Evolutionary conservation across 768 basidiomycete genomes (phyloP).

Genomic region (Clathrus columnatus): DNA sequence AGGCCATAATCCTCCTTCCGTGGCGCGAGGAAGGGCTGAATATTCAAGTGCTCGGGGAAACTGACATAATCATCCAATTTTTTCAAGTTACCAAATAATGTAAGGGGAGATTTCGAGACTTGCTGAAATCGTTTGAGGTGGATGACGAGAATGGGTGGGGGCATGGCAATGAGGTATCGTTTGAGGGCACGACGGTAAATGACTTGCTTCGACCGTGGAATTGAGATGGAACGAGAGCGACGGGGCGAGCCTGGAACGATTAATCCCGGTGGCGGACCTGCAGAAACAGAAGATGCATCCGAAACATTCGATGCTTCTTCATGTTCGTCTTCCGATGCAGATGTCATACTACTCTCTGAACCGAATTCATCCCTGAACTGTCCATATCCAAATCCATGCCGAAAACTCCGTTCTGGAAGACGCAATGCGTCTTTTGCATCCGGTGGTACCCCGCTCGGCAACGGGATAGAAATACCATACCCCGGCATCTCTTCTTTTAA

Average conservation of each 20-base stretch:
- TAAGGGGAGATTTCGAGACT: slow-evolving; percentile 50
- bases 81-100: slow-evolving; percentile 51
- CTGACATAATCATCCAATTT: slow-evolving; percentile 88
- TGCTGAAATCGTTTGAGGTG: slow-evolving; percentile 96
- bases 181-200: slow-evolving; percentile 84
- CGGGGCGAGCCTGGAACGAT: not conserved
- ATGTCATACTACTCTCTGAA: not conserved
- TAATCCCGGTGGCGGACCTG: not conserved
- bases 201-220: slow-evolving; percentile 45
- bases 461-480: not conserved
- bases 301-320: slow-evolving; percentile 1
- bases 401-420: not conserved
- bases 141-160: slow-evolving; percentile 83
- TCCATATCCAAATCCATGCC: not conserved
- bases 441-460: not conserved
- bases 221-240: not conserved
- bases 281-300: not conserved
- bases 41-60: slow-evolving; percentile 81
- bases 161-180: slow-evolving; percentile 81
- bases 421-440: not conserved
- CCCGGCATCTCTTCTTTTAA: not conserved
- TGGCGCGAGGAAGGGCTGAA: slow-evolving; percentile 82
- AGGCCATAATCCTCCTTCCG: slow-evolving; percentile 61
- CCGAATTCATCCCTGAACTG: not conserved
- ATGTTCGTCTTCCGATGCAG: not conserved